Conservation (phyloP, 2,329 filamentous ascomycete species). For the Triangularia setosa region DNA sequence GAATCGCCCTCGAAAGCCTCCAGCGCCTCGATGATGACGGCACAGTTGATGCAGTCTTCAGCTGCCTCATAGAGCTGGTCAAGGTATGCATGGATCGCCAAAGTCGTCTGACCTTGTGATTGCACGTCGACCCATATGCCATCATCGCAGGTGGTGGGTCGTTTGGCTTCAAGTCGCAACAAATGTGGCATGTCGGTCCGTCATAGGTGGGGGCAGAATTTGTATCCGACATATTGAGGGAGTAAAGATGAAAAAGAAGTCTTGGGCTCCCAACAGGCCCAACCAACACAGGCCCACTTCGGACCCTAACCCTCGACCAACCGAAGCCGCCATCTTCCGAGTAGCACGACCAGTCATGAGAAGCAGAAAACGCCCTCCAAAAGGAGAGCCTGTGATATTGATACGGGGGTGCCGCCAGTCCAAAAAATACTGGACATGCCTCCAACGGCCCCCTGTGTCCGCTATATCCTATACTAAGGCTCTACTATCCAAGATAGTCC, state of each 20-base stretch:
- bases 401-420: neutral
- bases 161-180: too few species aligned
- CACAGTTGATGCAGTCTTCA: conserved; percentile 4
- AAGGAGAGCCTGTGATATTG: neutral
- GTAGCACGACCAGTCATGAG: too few species aligned
- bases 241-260: neutral
- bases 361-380: neutral
- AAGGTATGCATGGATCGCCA: neutral
- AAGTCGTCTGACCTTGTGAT: neutral
- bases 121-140: neutral
- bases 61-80: neutral
- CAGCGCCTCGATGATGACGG: conserved; percentile 1
- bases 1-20: neutral
- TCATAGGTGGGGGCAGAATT: neutral
- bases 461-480: neutral
- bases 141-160: neutral
- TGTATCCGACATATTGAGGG: neutral
- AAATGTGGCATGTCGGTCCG: neutral
- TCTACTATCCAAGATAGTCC: neutral
- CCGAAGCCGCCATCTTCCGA: too few species aligned
- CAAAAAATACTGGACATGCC: neutral
- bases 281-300: too few species aligned
- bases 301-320: too few species aligned
- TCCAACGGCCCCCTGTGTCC: neutral
- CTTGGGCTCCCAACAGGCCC: neutral